These are phyloP conservation scores for Pyrrhoderma lamaoense DNA, from an alignment of 1,284 basidiomycete species.

Conservation along the genomic window DNA sequence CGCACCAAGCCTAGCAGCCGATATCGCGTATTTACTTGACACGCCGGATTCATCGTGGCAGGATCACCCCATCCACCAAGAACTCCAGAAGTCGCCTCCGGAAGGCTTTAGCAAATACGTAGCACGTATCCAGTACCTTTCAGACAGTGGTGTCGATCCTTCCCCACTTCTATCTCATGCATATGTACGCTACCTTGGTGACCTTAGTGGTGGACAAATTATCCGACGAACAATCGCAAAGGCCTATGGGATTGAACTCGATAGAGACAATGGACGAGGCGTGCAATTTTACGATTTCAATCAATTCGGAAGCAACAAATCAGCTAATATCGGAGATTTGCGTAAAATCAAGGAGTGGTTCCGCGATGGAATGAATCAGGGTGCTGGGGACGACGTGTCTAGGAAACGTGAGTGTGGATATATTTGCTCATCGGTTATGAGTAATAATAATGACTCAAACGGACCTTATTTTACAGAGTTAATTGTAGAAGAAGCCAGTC, in stretches of 20 bases:
- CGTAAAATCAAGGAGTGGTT: constrained; percentile 75
- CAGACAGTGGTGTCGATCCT: constrained; percentile 25
- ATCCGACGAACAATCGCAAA: constrained; percentile 59
- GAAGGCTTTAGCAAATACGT: constrained; percentile 47
- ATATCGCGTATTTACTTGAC: constrained; percentile 62
- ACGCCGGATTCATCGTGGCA: constrained; percentile 47
- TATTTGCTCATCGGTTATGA: neutral
- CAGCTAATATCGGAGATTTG: constrained; percentile 50
- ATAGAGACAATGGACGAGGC: constrained; percentile 37
- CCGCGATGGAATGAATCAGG: constrained; percentile 65
- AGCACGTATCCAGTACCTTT: constrained; percentile 39
- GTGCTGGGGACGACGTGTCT: constrained; percentile 44
- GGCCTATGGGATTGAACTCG: constrained; percentile 56
- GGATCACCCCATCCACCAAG: constrained; percentile 43
- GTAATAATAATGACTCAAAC: neutral
- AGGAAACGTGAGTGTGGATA: constrained; percentile 44
- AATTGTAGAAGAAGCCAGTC: constrained; percentile 57
- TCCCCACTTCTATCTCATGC: constrained; percentile 61
- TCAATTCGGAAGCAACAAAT: constrained; percentile 38
- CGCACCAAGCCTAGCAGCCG: constrained; percentile 48
- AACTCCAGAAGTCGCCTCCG: constrained; percentile 41
- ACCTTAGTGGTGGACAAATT: constrained; percentile 76
- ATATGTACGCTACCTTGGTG: constrained; percentile 83
- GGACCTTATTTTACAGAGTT: constrained; percentile 25
- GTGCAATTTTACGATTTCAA: constrained; percentile 71